A percentile compares a stretch with the other conserved stretches of the same genome.
Conservation (phyloP, 2,329 filamentous ascomycete species). For the Arthrinium phaeospermum region DNA sequence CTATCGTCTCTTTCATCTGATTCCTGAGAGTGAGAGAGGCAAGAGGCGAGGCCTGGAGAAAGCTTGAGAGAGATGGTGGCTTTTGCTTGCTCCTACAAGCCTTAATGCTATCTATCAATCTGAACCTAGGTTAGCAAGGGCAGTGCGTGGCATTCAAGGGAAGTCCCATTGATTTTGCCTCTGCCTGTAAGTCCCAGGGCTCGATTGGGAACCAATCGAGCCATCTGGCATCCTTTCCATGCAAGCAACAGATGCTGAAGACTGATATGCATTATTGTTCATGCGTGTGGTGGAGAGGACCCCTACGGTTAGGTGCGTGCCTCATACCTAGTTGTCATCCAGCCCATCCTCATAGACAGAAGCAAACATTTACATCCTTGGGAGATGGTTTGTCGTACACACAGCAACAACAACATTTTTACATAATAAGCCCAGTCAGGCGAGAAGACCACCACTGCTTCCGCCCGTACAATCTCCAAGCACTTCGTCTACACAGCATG, state of each 20-base stretch:
- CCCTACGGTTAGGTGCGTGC: not conserved
- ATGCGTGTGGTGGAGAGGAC: slow-evolving; percentile 2
- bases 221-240: slow-evolving; percentile 9
- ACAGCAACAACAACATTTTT: not conserved
- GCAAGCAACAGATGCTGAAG: not conserved
- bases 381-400: not conserved
- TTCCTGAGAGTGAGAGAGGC: not conserved
- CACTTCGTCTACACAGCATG: not conserved
- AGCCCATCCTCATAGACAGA: not conserved
- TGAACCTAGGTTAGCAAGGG: not conserved
- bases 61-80: not conserved
- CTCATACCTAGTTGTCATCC: not conserved
- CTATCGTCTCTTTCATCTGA: not conserved
- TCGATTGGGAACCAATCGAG: not conserved
- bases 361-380: not conserved
- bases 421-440: not conserved
- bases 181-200: not conserved
- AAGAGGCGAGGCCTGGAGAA: not conserved
- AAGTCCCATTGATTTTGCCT: not conserved
- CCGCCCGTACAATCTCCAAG: not conserved
- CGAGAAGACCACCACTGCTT: not conserved
- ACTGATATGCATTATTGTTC: not conserved
- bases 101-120: not conserved
- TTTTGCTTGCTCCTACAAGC: not conserved
- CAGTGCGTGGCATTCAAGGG: not conserved